Conservation (phyloP, 2,329 filamentous ascomycete genomes). For the Fusarium stilboides region DNA sequence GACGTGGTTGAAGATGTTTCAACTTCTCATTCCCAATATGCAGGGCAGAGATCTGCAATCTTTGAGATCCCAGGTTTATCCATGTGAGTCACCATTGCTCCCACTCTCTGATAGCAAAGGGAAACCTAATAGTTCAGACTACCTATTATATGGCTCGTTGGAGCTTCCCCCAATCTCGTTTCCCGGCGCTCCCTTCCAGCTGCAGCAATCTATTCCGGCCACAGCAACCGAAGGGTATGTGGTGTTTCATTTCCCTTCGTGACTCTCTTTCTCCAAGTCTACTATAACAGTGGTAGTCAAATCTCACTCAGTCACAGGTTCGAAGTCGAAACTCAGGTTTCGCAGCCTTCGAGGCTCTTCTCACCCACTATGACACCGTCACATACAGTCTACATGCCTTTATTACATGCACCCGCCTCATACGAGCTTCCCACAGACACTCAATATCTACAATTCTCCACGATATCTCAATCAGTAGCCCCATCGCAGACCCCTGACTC, state of each 20-base stretch:
- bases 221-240: background rate
- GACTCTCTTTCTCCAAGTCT: background rate
- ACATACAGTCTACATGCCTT: background rate
- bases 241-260: background rate
- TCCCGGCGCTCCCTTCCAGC: background rate
- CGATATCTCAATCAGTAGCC: background rate
- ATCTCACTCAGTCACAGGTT: background rate
- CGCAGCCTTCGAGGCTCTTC: background rate
- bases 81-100: background rate
- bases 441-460: background rate
- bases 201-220: background rate
- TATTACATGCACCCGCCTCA: background rate
- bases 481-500: background rate
- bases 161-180: background rate
- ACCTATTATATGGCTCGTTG: background rate
- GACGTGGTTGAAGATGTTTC: slow-evolving; percentile 1
- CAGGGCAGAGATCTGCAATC: background rate
- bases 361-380: background rate
- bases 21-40: background rate
- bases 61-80: background rate
- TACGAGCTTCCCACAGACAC: background rate
- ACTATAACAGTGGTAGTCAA: background rate
- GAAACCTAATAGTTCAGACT: background rate
- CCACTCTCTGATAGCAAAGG: background rate
- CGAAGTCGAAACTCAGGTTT: background rate